These are phyloP conservation scores for Fonsecaea erecta DNA, from an alignment of 2,329 filamentous ascomycete species.

Conservation along the genomic window DNA sequence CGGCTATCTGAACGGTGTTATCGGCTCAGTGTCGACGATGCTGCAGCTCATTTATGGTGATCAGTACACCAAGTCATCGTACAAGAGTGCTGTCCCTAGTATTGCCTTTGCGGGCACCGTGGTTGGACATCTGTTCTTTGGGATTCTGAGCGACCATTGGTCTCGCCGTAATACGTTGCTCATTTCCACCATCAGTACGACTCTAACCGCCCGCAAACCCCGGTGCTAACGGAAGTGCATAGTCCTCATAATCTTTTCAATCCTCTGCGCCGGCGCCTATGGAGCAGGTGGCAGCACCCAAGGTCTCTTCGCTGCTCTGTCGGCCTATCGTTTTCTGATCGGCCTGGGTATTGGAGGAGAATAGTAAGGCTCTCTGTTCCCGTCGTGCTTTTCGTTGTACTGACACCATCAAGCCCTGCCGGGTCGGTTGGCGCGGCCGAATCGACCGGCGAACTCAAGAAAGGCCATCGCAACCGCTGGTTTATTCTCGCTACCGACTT, in stretches of 20 bases:
- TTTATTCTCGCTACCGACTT: constrained; percentile 89
- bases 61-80: constrained; percentile 67
- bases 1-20: constrained; percentile 64
- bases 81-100: constrained; percentile 73
- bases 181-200: constrained; percentile 68
- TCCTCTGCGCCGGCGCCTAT: constrained; percentile 76
- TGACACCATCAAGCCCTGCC: constrained; percentile 43
- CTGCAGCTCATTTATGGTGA: constrained; percentile 69
- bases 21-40: constrained; percentile 82
- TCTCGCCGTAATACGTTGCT: constrained; percentile 82
- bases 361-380: constrained; percentile 36
- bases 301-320: constrained; percentile 77
- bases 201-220: not conserved
- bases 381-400: too few species aligned
- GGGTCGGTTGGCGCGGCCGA: constrained; percentile 85
- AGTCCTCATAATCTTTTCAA: constrained; percentile 81
- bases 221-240: not conserved
- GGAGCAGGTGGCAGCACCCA: constrained; percentile 68
- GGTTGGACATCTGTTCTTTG: constrained; percentile 78
- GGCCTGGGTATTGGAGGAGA: constrained; percentile 75
- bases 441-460: constrained; percentile 78
- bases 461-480: constrained; percentile 81
- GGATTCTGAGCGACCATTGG: constrained; percentile 80
- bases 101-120: constrained; percentile 91
- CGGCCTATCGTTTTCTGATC: constrained; percentile 83